Base-by-base conservation (phyloP, 2,329 filamentous ascomycete species). In the Aureobasidium subglaciale region DNA sequence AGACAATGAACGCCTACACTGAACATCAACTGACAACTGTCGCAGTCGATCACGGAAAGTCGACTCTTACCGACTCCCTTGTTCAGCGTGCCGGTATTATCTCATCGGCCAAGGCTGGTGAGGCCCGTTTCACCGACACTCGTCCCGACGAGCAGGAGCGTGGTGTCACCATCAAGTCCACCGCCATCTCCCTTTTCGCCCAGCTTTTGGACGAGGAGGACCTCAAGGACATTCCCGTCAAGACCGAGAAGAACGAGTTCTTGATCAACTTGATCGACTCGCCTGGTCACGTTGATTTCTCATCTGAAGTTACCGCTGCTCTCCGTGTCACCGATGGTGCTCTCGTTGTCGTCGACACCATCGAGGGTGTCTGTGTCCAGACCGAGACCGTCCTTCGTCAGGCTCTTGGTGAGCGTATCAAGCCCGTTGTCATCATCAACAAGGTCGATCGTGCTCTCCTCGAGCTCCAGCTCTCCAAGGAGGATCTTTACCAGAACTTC, bases 181-280 rank as follows among this genome's bases (percentile, higher is more conserved):
- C 93, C 62, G 93, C 95, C 78, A 99, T 99, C 80, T 97, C 95
- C 67, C 85, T 99, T 71, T 99, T 93, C 79, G 90, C 89, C 72
- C 80, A 85, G 68, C 84, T 99, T 64, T 77, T 81, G 60, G 84
- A 88, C 65, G 78, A 82, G 46, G 92, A 96, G 58, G 93, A 97
- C 72, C 72, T 96, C 65, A 95, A 96, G 85, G 93, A 99, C 73
- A 90, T 97, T 66, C 86, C 87, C 65, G 84, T 90, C 78, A 87
- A 89, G 79, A 88, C 89, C 66, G 83, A 90, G 62, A 93, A 93
- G 76, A 87, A 86, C 75, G 90, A 96, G 75, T 99, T 99, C 87
- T 83, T 99, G 82, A 95, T 99, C 86, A 99, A 99, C 87, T 84
- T 99, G 78, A 99, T 99, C 76, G 93, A 99, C 79, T 99, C 93